A percentile compares a stretch with the other conserved stretches of the same genome.
Evolutionary conservation across 768 basidiomycete species (phyloP).

Genomic region (Phylloporus arenicola): DNA sequence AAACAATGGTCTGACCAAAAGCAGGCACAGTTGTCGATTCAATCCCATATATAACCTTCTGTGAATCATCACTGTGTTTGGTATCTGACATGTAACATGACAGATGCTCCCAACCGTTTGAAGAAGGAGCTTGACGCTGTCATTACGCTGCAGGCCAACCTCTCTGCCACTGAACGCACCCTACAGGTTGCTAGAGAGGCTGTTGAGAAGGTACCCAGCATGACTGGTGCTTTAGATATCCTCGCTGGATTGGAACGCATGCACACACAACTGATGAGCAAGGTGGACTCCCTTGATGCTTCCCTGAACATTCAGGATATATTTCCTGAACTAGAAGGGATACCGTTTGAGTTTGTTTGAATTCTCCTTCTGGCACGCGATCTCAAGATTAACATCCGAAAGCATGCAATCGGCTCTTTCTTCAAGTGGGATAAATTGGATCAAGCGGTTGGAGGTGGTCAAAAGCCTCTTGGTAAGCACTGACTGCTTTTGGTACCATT

Average conservation of each 20-base stretch:
- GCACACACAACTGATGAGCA: no score
- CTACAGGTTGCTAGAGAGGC: background rate
- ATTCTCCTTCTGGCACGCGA: background rate
- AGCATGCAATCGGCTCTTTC: no score
- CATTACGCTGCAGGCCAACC: background rate
- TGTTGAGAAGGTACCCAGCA: no score
- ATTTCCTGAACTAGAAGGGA: no score
- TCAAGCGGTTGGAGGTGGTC: no score
- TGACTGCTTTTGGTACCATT: background rate
- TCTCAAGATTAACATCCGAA: constrained; percentile 2
- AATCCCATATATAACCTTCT: background rate
- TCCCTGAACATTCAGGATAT: background rate
- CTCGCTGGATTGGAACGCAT: no score
- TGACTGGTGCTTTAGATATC: no score
- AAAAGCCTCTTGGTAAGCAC: background rate
- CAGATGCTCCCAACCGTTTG: no score
- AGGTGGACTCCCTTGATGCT: background rate
- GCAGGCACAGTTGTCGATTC: background rate
- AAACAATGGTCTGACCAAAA: background rate
- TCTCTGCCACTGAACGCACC: background rate
- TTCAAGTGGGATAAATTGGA: constrained; percentile 3
- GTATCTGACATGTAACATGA: no score
- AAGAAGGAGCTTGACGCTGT: no score
- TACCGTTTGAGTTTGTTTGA: background rate
- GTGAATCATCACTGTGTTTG: no score